Base-by-base conservation (phyloP, 1,284 basidiomycete genomes). In the Somion occarium region DNA sequence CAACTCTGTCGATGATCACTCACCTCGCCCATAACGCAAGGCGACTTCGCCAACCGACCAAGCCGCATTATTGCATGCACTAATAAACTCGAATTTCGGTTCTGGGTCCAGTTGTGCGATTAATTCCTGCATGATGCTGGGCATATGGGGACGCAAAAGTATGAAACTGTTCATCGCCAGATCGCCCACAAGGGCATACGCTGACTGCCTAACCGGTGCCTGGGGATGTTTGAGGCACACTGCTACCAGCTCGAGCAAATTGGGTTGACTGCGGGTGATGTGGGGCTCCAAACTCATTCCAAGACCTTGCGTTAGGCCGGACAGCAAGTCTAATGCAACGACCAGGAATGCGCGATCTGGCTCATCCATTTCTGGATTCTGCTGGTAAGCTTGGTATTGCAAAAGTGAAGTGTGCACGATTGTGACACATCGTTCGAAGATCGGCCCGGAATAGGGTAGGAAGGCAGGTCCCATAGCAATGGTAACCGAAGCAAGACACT, bases 41-140 rank as follows among this genome's bases (percentile, higher is more conserved):
- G 97, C 93, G 44, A 99, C 92, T 71, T 99, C 97, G 44, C 97
- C 97, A 12, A 96, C 93, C 18, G 93, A 94, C 97, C 97, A 99
- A 1, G 96, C 95, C n/a, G 97, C 97, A 65, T 99, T 99, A 73
- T 99, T 99, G 70, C 93, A 97, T 11, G 97, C 97, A 58, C 91
- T 94, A 55, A 98, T 85, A 65, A 94, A 93, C 67, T 97, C 93
- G 37, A 89, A 79, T 64, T 91, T 90, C 2, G 91, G 89, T 63
- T 95, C 92, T 2, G 90, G 86, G 57, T 94, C 89, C 55, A 99
- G 89, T 65, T 99, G 94, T 39, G 82, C 72, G 51, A 93, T 91
- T 50, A 99, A 79, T 63, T 95, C 88, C 15, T 86, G 80, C 90
- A 99, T 96, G 65, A 98, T 86, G 27, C 82, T 79, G 1, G 88